phyloP scores from a whole-genome alignment of 2,329 filamentous ascomycete genomes.

The Botrytis aclada region DNA sequence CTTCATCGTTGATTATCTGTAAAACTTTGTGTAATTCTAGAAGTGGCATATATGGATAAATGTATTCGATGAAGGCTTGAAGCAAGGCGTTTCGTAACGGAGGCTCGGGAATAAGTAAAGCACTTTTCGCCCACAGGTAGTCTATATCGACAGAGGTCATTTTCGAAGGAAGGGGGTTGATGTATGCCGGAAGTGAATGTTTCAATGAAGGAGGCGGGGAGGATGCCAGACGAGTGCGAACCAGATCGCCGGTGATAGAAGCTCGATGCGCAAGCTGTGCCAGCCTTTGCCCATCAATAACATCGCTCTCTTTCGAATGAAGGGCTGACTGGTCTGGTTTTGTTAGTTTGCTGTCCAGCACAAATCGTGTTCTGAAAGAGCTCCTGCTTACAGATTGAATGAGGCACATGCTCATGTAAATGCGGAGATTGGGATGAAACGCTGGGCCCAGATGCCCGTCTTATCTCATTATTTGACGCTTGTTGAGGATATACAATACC shows the following conservation, averaged over 20 bases:
- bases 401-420: slow-evolving; percentile 30
- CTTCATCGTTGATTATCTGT: slow-evolving; percentile 61
- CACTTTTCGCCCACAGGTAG: slow-evolving; percentile 81
- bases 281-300: slow-evolving; percentile 19
- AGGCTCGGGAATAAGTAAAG: slow-evolving; percentile 69
- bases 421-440: neutral
- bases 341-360: slow-evolving; percentile 14
- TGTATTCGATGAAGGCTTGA: slow-evolving; percentile 80
- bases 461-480: slow-evolving; percentile 27
- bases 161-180: slow-evolving; percentile 74
- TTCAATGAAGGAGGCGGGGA: slow-evolving; percentile 27
- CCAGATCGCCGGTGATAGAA: slow-evolving; percentile 33
- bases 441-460: slow-evolving; percentile 6
- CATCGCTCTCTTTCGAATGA: slow-evolving; percentile 26
- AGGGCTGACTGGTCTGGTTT: slow-evolving; percentile 31
- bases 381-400: slow-evolving; percentile 36
- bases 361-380: neutral
- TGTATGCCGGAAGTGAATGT: slow-evolving; percentile 57
- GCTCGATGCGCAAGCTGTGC: slow-evolving; percentile 28
- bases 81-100: slow-evolving; percentile 76
- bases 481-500: slow-evolving; percentile 30
- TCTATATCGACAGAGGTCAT: slow-evolving; percentile 78
- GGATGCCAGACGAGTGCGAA: slow-evolving; percentile 27
- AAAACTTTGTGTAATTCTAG: slow-evolving; percentile 66
- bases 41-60: slow-evolving; percentile 91